A percentile compares a stretch with the other conserved stretches of the same genome.
Conservation (phyloP, 495 filamentous ascomycete species). For the Aspergillus sparsus region DNA sequence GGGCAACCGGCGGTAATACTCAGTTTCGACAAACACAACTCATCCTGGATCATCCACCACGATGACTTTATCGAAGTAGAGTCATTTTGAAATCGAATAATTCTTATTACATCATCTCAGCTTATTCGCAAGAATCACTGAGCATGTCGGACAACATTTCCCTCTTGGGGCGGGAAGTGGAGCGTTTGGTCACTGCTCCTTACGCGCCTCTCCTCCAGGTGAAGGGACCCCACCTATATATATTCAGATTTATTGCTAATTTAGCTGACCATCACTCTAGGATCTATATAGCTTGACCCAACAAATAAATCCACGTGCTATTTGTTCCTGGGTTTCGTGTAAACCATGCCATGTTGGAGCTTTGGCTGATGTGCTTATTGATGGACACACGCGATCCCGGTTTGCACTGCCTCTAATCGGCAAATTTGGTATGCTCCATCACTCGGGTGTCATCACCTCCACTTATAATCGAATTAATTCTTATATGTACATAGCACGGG, state of each 20-base stretch:
- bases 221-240: constrained; percentile 16
- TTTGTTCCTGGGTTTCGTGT: constrained; percentile 43
- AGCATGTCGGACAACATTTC: constrained; percentile 19
- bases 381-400: constrained; percentile 45
- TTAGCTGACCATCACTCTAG: constrained; percentile 29
- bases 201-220: constrained; percentile 49
- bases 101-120: not conserved
- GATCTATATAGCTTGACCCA: constrained; percentile 39
- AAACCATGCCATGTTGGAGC: constrained; percentile 50
- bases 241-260: constrained; percentile 4
- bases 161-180: constrained; percentile 35
- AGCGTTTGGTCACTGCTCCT: constrained; percentile 44
- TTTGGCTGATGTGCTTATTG: constrained; percentile 45
- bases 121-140: not conserved
- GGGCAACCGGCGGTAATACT: constrained; percentile 38
- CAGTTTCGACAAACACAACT: constrained; percentile 18
- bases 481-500: constrained; percentile 29
- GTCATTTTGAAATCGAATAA: not conserved
- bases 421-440: constrained; percentile 36
- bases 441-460: too few species aligned
- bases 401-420: constrained; percentile 42
- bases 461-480: not conserved
- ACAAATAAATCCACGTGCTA: constrained; percentile 10
- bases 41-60: constrained; percentile 1
- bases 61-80: not conserved